Base-by-base conservation (phyloP, 2,329 filamentous ascomycete genomes). In the Trematosphaeria pertusa region DNA sequence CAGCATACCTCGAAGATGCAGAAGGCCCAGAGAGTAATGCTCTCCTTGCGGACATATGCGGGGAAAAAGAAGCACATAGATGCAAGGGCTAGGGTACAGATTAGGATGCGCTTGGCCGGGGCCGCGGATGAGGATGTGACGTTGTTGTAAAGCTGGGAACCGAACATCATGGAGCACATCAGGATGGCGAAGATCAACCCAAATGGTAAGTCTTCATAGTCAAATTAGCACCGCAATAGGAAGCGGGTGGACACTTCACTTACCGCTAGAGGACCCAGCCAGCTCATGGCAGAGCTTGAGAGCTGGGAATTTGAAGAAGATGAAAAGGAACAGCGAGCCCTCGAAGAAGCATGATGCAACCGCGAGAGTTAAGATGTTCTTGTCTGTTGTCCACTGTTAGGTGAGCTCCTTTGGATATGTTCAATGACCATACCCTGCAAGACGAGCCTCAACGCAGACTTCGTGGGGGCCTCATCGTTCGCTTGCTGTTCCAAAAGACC, bases 251-350 rank as follows among this genome's bases (percentile, higher is more conserved):
- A 19, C 11, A 19, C 22, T 14, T 20, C 31, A 37, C 59, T 46
- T 59, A 65, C 65, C 61, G 19, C 59, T 54, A 39, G 58, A 59
- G n/a, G 62, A 58, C 12, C 59, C 62, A 8, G 62, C 49, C 17
- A 66, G 21, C 31, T 67, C 58, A 32, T 69, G 65, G 30, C 57
- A 62, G 9, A 65, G 51, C 43, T 64, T 78, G n/a, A 86, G 68
- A 3, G 81, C 77, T 1, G 81, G 78, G 0, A 81, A 80, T 78
- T 82, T 85, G 71, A 83, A 84, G 65, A 84, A 85, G 46, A 86
- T 80, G 58, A 85, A 85, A 9, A 86, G 73, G 58, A 85, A 85
- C 73, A 85, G 81, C 20, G 80, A 77, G 15, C 81, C 81, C 66
- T 86, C 83, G 57, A 85, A 84, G 61, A 83, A 77, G 47, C 77